Conservation (phyloP, 768 basidiomycete species). For the Rhizopogon vinicolor region DNA sequence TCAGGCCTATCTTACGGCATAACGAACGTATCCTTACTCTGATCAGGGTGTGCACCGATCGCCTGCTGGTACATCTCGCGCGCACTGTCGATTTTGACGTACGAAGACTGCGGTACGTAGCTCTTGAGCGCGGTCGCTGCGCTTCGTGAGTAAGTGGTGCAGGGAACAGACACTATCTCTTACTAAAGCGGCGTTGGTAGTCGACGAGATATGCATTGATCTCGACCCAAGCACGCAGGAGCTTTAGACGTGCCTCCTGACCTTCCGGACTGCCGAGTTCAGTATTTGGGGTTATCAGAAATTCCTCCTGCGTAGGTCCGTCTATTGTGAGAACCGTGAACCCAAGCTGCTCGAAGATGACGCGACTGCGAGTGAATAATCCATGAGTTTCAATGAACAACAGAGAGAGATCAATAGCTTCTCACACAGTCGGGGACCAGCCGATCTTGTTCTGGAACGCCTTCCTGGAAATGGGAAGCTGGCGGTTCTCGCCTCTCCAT, state of each 20-base stretch:
- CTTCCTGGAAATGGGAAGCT: constrained; percentile 47
- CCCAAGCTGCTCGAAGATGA: constrained; percentile 38
- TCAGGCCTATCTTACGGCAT: constrained; percentile 2
- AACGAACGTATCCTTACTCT: constrained; percentile 44
- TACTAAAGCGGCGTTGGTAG: constrained; percentile 46
- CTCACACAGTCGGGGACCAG: constrained; percentile 59
- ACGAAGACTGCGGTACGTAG: constrained; percentile 33
- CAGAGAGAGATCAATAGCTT: constrained; percentile 1
- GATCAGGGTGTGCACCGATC: constrained; percentile 74
- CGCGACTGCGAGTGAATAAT: constrained; percentile 23
- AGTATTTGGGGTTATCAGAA: constrained; percentile 52
- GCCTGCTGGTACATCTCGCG: constrained; percentile 70
- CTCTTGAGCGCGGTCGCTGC: constrained; percentile 46
- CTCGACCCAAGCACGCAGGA: constrained; percentile 82
- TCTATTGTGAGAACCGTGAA: constrained; percentile 26
- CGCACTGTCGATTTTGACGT: constrained; percentile 52
- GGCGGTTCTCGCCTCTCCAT: constrained; percentile 64
- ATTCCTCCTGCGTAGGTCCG: constrained; percentile 31
- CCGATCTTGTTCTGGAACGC: constrained; percentile 64
- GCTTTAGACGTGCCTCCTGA: constrained; percentile 48
- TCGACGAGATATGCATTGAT: constrained; percentile 61
- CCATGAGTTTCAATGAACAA: constrained; percentile 8
- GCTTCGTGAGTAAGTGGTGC: constrained; percentile 5
- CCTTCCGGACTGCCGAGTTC: constrained; percentile 43
- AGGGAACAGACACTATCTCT: constrained; percentile 10